Base-by-base conservation (phyloP, 352 stramenopile species). In the Globisporangium irregulare region DNA sequence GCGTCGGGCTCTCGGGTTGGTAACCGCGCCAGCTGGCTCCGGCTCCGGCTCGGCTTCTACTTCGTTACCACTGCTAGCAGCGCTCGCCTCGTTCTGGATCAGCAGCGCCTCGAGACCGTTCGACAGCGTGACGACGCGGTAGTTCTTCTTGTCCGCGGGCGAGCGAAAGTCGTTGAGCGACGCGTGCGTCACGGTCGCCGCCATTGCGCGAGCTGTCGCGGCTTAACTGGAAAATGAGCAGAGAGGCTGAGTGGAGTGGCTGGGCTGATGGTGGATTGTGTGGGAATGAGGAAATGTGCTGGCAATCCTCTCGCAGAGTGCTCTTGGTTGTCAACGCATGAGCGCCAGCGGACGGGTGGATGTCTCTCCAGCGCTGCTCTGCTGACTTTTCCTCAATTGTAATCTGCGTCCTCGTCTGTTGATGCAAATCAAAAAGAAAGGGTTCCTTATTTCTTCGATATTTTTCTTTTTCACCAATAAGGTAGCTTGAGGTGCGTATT, bases 21-120 rank as follows among this genome's bases (percentile, higher is more conserved):
- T 41, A 18, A 18, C 20, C 14, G 41, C 9, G 22, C 10, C 14
- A 51, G 43, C 10, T 4, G 38, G 29, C 15, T 62, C 62, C 1
- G 41, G 46, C 36, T 68, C 57, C 0, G 66, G 66, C 4, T 64
- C 54, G 24, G 22, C 8, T 25, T 59, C 59, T 14, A 34, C 15
- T 9, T 56, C 41, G 3, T 27, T 18, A 1, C 27, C 67, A n/a
- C 4, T 6, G 9, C 38, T 64, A 29, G 24, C 36, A 32, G 9
- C 57, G 20, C 48, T 41, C 6, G 66, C 32, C 27, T 75, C 68
- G 67, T 82, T 87, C 57, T 86, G 81, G 25, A 96, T 70, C 27
- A 95, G 72, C 68, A 95, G 61, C 58, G 73, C 78, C 59, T 87
- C 72, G 7, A 90, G 73, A 18, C 83, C 89, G 59, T 96, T 95